Evolutionary conservation across 495 filamentous ascomycete species (phyloP).

Genomic region (Baudoinia panamericana): DNA sequence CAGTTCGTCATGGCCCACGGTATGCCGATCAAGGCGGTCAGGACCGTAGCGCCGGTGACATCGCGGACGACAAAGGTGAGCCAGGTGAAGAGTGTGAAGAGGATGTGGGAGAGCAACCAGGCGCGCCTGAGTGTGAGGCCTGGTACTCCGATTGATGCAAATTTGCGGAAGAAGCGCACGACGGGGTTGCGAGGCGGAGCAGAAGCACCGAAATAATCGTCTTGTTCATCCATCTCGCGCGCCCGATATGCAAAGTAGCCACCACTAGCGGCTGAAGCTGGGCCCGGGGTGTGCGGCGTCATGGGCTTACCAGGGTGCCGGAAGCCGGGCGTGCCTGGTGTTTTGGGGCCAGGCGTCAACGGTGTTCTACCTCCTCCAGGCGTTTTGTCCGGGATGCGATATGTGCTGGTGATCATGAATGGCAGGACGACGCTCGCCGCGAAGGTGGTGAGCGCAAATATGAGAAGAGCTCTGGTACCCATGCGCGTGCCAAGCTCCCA

Average conservation of each 20-base stretch:
- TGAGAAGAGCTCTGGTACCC: conserved; percentile 73
- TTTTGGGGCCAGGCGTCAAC: conserved; percentile 16
- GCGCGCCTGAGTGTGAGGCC: conserved; percentile 73
- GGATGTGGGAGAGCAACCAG: conserved; percentile 68
- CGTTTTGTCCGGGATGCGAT: conserved; percentile 32
- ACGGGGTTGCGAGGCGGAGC: conserved; percentile 14
- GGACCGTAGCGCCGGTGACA: conserved; percentile 50
- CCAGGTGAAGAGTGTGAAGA: conserved; percentile 68
- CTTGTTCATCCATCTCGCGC: not conserved
- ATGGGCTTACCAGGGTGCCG: not conserved
- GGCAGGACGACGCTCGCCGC: conserved; percentile 66
- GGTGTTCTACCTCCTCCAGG: conserved; percentile 17
- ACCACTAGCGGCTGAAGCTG: too few species aligned
- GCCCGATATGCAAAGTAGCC: conserved; percentile 22
- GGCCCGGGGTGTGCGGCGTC: not conserved
- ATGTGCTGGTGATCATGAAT: conserved; percentile 67
- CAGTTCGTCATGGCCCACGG: conserved; percentile 82
- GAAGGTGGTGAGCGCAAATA: conserved; percentile 74
- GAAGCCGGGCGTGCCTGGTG: not conserved
- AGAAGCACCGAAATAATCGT: not conserved
- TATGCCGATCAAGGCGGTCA: conserved; percentile 68
- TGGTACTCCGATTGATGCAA: conserved; percentile 53
- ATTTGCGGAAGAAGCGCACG: conserved; percentile 24
- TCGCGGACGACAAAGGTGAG: conserved; percentile 63
- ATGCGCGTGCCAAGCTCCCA: conserved; percentile 74